phyloP scores from a whole-genome alignment of 2,329 filamentous ascomycete genomes.

The Macrophomina tecta region DNA sequence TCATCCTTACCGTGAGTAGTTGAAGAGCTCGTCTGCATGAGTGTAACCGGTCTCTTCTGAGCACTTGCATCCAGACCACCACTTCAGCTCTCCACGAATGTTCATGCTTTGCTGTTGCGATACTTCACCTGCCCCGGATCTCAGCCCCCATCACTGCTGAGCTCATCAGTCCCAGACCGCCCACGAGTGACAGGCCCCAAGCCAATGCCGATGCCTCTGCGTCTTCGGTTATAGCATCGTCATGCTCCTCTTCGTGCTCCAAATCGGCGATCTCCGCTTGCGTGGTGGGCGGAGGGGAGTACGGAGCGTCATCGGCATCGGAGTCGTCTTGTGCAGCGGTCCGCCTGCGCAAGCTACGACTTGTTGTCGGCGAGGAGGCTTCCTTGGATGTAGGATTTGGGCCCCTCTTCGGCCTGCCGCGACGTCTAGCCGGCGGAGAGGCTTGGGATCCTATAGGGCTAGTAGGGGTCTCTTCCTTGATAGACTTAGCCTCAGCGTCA shows the following conservation, averaged over 20 bases:
- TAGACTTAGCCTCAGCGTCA: slow-evolving; percentile 31
- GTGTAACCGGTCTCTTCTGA: too few relatives aligned
- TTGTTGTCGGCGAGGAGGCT: slow-evolving; percentile 25
- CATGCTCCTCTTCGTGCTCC: slow-evolving; percentile 35
- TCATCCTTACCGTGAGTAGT: too few relatives aligned
- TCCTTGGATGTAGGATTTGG: slow-evolving; percentile 8
- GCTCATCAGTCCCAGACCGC: slow-evolving; percentile 43
- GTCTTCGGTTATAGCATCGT: slow-evolving; percentile 39
- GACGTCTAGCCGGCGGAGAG: slow-evolving; percentile 35
- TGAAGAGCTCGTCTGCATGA: too few relatives aligned
- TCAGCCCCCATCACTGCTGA: slow-evolving; percentile 45
- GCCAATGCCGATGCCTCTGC: slow-evolving; percentile 45
- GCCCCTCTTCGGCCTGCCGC: slow-evolving; percentile 40
- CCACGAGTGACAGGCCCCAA: slow-evolving; percentile 41
- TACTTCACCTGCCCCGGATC: slow-evolving; percentile 29
- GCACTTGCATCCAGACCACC: too few relatives aligned
- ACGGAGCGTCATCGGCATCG: slow-evolving; percentile 21
- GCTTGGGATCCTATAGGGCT: slow-evolving; percentile 23
- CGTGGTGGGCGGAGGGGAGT: slow-evolving; percentile 9
- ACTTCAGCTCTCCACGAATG: too few relatives aligned
- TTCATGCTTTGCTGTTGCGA: neutral
- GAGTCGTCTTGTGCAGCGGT: slow-evolving; percentile 25
- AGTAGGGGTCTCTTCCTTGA: slow-evolving; percentile 27
- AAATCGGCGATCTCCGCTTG: slow-evolving; percentile 15
- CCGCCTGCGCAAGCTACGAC: slow-evolving; percentile 31